Conservation (phyloP, 2,329 filamentous ascomycete genomes). For the Ilyonectria mors-panacis region DNA sequence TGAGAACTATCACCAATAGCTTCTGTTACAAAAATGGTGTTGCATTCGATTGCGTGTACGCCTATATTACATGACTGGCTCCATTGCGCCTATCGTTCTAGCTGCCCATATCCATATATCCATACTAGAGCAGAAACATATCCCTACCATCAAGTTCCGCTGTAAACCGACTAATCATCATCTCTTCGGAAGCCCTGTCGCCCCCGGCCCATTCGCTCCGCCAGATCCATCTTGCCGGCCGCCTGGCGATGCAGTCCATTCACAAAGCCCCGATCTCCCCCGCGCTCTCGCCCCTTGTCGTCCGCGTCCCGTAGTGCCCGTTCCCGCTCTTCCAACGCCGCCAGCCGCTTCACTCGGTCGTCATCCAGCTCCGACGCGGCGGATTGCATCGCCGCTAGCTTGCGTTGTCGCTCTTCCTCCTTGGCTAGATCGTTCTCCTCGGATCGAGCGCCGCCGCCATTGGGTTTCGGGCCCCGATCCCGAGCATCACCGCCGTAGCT, state of each 20-base stretch:
- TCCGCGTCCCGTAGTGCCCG: constrained; percentile 76
- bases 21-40: too few species aligned
- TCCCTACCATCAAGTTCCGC: background rate
- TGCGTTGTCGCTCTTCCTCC: constrained; percentile 74
- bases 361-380: constrained; percentile 78
- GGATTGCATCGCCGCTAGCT: constrained; percentile 81
- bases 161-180: constrained; percentile 54
- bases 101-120: background rate
- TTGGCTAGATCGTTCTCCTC: constrained; percentile 48
- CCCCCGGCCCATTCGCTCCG: constrained; percentile 66
- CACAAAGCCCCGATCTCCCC: constrained; percentile 75
- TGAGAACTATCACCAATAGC: too few species aligned
- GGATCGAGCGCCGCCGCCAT: constrained; percentile 37
- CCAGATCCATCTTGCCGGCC: constrained; percentile 66
- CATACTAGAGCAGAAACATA: background rate
- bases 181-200: constrained; percentile 62
- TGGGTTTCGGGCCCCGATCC: constrained; percentile 40
- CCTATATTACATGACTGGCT: too few species aligned
- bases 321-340: constrained; percentile 77
- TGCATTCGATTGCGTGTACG: too few species aligned
- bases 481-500: constrained; percentile 43
- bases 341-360: constrained; percentile 78
- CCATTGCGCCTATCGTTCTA: too few species aligned
- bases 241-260: constrained; percentile 74
- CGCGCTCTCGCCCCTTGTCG: constrained; percentile 73